These are phyloP conservation scores for Grosmannia serpens DNA, from an alignment of 2,329 filamentous ascomycete species.

Conservation along the genomic window DNA sequence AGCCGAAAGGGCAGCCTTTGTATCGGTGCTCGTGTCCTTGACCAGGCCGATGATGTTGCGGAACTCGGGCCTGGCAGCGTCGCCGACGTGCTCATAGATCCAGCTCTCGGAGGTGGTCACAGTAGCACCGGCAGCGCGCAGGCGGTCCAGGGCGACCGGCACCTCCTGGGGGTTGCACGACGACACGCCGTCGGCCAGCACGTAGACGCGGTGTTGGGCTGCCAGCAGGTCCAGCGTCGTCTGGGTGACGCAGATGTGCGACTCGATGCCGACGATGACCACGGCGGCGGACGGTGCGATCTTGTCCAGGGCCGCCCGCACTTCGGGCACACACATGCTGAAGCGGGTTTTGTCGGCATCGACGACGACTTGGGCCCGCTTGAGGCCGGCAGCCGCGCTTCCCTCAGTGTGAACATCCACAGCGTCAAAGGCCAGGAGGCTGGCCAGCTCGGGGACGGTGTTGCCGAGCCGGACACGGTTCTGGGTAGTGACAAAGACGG, in stretches of 20 bases:
- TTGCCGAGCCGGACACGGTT: constrained; percentile 66
- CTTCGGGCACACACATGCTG: constrained; percentile 69
- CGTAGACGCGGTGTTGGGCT: constrained; percentile 69
- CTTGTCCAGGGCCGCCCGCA: constrained; percentile 30
- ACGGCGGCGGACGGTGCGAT: constrained; percentile 27
- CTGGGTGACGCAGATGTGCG: constrained; percentile 90
- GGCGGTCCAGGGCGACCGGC: constrained; percentile 60
- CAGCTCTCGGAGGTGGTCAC: constrained; percentile 85
- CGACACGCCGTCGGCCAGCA: constrained; percentile 81
- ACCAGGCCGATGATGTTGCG: constrained; percentile 62
- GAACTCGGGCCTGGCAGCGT: constrained; percentile 64
- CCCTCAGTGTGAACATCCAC: constrained; percentile 8
- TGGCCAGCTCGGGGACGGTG: constrained; percentile 61
- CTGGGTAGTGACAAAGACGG: constrained; percentile 80
- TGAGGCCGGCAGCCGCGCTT: constrained; percentile 7
- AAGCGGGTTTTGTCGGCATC: constrained; percentile 80
- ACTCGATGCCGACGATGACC: constrained; percentile 82
- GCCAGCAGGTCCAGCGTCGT: constrained; percentile 72
- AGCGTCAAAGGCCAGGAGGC: constrained; percentile 38
- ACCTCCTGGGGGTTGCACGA: constrained; percentile 79
- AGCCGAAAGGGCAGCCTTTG: constrained; percentile 54
- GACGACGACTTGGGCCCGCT: constrained; percentile 6
- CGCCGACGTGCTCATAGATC: constrained; percentile 80
- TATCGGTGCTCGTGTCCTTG: constrained; percentile 62
- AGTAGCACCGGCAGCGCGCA: constrained; percentile 63